Conservation (phyloP, 2,329 filamentous ascomycete species). For the Magnaporthiopsis incrustans region DNA sequence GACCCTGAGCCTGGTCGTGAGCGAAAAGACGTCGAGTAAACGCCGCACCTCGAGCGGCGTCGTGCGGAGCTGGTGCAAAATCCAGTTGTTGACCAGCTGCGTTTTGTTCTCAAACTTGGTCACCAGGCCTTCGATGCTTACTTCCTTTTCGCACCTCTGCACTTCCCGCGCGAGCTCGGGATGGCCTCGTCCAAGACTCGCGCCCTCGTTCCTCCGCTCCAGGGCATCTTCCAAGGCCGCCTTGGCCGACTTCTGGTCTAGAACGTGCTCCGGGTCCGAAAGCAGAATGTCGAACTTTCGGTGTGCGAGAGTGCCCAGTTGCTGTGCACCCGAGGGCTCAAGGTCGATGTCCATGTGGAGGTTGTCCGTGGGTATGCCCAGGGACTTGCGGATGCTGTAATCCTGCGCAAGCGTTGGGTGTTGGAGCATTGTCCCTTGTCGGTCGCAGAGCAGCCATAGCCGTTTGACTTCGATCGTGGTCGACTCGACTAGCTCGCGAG, state of each 20-base stretch:
- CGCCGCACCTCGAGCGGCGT: constrained; percentile 37
- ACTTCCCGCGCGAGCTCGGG: constrained; percentile 14
- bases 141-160: constrained; percentile 37
- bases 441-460: constrained; percentile 32
- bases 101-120: constrained; percentile 27
- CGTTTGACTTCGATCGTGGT: constrained; percentile 24
- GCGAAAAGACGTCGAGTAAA: constrained; percentile 29
- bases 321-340: background rate
- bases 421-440: constrained; percentile 33
- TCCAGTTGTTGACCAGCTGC: constrained; percentile 44
- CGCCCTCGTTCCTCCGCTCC: background rate
- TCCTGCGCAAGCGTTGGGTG: constrained; percentile 31
- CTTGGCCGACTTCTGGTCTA: constrained; percentile 29
- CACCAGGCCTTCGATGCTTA: constrained; percentile 36
- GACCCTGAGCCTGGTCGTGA: constrained; percentile 19
- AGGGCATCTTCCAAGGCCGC: constrained; percentile 31
- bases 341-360: background rate
- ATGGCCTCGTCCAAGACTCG: background rate
- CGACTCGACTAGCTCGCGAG: constrained; percentile 21
- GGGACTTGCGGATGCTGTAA: constrained; percentile 22
- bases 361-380: background rate
- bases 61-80: constrained; percentile 40
- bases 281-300: constrained; percentile 35
- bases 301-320: constrained; percentile 24
- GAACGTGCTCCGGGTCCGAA: constrained; percentile 38